Base-by-base conservation (phyloP, 148 eudicot species). In the Dianthus caryophyllus region DNA sequence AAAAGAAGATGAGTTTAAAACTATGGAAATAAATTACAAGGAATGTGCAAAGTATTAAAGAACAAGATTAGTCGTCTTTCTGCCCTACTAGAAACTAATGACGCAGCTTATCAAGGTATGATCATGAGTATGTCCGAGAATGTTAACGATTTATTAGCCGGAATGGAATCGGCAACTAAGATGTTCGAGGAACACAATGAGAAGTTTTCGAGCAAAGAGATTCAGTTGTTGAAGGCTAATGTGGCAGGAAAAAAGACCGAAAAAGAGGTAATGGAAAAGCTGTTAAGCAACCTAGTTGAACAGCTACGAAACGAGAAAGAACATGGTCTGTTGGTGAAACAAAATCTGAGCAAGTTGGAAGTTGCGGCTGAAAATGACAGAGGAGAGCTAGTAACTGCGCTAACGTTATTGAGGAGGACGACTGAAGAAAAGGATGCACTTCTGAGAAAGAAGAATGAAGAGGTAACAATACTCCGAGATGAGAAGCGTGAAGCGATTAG, bases 401-500 rank as follows among this genome's bases (percentile, higher is more conserved):
- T 84, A 10, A 74, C 59, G 41, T 69, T 65, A 51, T 73, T 83
- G 52, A 83, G 85, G 76, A 81, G 72, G 69, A 75, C 76, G 70
- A 73, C 69, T 59, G 83, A 48, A 31, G 72, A 79, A 65, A 21
- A 78, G 73, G 67, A 77, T 33, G 66, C 30, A 38, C 60, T 58
- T 13, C 24, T 79, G 48, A 64, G 60, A 55, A 76, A 72, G 67
- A 79, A 62, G 56, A 76, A 84, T 20, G 78, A 77, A 33, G 74
- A 76, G 24, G 52, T 84, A 6, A 44, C 56, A 54, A 82, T 71
- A 2, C 57, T 90, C 5, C 78, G 79, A 30, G 91, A 88, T 52
- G 95, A 88, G 84, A 91, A 91, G 71, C 81, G 85, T 39, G 88
- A 88, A 66, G 97, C 89, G 13, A 91, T 91, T 43, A 83, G 81